Percentiles rank a stretch among this genome's conserved stretches.
Conservation (phyloP, 306 rosid species). For the Cajanus cajan region DNA sequence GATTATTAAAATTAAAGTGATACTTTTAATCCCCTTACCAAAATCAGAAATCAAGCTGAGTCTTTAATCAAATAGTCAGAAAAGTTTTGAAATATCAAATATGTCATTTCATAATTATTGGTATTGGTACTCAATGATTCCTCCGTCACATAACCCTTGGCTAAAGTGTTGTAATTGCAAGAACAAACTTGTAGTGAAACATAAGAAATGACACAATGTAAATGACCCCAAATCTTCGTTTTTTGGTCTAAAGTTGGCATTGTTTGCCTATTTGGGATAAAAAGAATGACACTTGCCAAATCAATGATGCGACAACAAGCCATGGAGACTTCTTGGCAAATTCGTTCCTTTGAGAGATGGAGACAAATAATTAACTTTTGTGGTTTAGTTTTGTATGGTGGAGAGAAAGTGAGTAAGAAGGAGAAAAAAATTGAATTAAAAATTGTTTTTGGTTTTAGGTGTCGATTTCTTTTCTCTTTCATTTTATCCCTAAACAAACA, state of each 20-base stretch:
- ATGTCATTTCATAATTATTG: too few species aligned
- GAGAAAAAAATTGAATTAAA: background rate
- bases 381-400: background rate
- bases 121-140: constrained; percentile 62
- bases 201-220: background rate
- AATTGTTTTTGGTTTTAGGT: too few species aligned
- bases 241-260: constrained; percentile 47
- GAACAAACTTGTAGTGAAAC: background rate
- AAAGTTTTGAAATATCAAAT: too few species aligned
- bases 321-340: constrained; percentile 68
- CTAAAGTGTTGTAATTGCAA: constrained; percentile 66
- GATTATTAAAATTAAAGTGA: too few species aligned
- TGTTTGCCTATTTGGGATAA: constrained; percentile 70
- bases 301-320: constrained; percentile 74
- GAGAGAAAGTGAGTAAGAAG: background rate
- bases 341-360: constrained; percentile 73
- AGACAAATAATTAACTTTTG: constrained; percentile 70
- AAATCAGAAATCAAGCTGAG: too few species aligned
- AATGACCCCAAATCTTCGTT: constrained; percentile 69
- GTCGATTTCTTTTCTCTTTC: too few species aligned
- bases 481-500: too few species aligned
- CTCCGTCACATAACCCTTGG: constrained; percentile 84
- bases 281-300: constrained; percentile 82
- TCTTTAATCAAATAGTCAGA: too few species aligned
- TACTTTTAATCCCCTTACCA: too few species aligned